A percentile compares a stretch with the other conserved stretches of the same genome.
phyloP scores from a whole-genome alignment of 2,329 filamentous ascomycete species.

The Bipolaris gigantea region DNA sequence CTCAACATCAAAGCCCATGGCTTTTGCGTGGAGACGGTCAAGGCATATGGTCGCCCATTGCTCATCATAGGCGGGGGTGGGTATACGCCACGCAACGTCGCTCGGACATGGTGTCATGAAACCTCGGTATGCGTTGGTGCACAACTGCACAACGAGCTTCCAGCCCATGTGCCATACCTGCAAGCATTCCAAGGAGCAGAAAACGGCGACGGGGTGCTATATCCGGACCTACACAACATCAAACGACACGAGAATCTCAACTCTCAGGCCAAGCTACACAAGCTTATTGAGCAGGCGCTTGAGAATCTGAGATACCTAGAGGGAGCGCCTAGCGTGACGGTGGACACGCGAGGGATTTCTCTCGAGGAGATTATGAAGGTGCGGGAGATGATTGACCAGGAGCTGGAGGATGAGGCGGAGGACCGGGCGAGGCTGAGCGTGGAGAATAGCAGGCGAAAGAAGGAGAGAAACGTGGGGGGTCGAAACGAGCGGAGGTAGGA shows the following conservation, averaged over 20 bases:
- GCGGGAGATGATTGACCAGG: constrained; percentile 69
- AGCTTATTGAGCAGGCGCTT: constrained; percentile 74
- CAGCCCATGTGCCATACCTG: constrained; percentile 79
- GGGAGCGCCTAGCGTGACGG: constrained; percentile 71
- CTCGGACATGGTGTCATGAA: constrained; percentile 95
- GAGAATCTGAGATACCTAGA: constrained; percentile 87
- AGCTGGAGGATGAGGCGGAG: constrained; percentile 65
- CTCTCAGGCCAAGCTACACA: constrained; percentile 71
- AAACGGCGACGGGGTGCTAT: constrained; percentile 69
- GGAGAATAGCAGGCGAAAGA: constrained; percentile 45
- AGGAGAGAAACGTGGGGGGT: constrained; percentile 51
- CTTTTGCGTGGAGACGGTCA: constrained; percentile 86
- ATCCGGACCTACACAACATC: constrained; percentile 85
- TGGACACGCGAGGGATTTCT: constrained; percentile 79
- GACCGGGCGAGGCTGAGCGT: constrained; percentile 63
- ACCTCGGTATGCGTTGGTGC: constrained; percentile 84
- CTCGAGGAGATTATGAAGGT: constrained; percentile 62
- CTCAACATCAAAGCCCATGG: constrained; percentile 94
- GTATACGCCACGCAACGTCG: constrained; percentile 95
- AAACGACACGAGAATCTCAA: constrained; percentile 74
- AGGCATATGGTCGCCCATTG: constrained; percentile 76
- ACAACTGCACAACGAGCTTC: constrained; percentile 72
- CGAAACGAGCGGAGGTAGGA: constrained; percentile 45
- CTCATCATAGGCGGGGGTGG: constrained; percentile 93
- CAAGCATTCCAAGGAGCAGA: constrained; percentile 81